phyloP scores from a whole-genome alignment of 2,329 filamentous ascomycete genomes.

The Phoma herbarum region DNA sequence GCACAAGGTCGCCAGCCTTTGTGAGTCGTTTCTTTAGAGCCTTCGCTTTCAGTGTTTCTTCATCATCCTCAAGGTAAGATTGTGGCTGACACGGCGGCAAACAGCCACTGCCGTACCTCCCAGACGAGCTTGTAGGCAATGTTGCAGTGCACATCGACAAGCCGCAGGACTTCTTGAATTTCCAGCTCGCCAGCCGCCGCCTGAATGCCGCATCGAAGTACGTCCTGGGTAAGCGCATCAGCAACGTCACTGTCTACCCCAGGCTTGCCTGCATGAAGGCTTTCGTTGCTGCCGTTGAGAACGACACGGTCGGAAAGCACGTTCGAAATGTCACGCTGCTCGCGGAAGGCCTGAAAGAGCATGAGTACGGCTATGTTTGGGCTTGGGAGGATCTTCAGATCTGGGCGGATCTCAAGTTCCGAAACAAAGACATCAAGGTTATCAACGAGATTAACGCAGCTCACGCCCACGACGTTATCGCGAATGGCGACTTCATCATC shows the following conservation, averaged over 20 bases:
- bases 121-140: conserved; percentile 8
- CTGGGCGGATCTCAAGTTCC: neutral
- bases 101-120: conserved; percentile 9
- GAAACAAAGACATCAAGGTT: conserved; percentile 12
- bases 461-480: conserved; percentile 13
- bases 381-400: conserved; percentile 29
- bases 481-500: conserved; percentile 19
- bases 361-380: conserved; percentile 26
- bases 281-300: neutral
- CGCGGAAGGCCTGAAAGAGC: conserved; percentile 18
- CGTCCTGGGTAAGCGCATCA: conserved; percentile 3
- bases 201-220: neutral
- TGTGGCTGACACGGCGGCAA: neutral
- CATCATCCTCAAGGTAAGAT: neutral
- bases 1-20: conserved; percentile 4
- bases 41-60: neutral
- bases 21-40: neutral
- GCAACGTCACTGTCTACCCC: conserved; percentile 13
- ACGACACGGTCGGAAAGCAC: neutral
- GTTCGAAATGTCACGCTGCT: conserved; percentile 21
- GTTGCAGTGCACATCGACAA: conserved; percentile 3
- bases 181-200: conserved; percentile 9
- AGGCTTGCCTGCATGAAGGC: conserved; percentile 11
- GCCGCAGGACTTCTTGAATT: conserved; percentile 11
- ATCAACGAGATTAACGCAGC: conserved; percentile 13